Percentiles rank a stretch among this genome's conserved stretches.
Conservation (phyloP, 2,329 filamentous ascomycete genomes). For the Neofusicoccum sp. region DNA sequence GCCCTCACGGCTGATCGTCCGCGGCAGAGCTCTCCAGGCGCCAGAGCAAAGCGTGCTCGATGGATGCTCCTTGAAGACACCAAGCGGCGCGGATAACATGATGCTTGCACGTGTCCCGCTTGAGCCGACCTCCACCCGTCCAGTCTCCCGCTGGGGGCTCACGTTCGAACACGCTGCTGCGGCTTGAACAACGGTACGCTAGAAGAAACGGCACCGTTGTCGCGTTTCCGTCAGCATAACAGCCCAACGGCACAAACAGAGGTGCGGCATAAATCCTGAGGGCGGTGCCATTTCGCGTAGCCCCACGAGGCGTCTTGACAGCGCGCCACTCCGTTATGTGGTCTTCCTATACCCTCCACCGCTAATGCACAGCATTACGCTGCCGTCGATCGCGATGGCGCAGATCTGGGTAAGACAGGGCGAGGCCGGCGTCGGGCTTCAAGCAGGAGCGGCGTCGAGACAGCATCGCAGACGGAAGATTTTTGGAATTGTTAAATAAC, state of each 20-base stretch:
- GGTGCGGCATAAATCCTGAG: conserved; percentile 5
- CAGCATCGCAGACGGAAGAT: background rate
- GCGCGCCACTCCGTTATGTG: background rate
- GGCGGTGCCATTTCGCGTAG: conserved; percentile 7
- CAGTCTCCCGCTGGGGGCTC: too few relatives aligned
- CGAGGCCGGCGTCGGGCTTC: background rate
- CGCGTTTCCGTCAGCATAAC: background rate
- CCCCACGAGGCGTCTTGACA: background rate
- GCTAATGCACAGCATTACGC: conserved; percentile 12
- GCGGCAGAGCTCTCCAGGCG: background rate
- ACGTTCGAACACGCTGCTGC: background rate
- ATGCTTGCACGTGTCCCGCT: background rate
- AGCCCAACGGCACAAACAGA: background rate
- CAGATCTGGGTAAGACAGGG: background rate
- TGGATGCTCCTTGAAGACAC: background rate
- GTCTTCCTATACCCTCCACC: conserved; percentile 2
- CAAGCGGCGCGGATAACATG: background rate
- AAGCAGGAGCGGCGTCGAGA: background rate
- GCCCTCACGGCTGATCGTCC: conserved; percentile 4
- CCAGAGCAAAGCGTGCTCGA: background rate
- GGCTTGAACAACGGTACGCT: background rate
- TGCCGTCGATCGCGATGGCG: conserved; percentile 4
- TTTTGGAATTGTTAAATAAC: background rate
- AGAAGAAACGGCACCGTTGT: too few relatives aligned
- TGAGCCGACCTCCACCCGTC: too few relatives aligned